phyloP scores from a whole-genome alignment of 1,139 yeast genomes.

The Tardiomyces depauwii region DNA sequence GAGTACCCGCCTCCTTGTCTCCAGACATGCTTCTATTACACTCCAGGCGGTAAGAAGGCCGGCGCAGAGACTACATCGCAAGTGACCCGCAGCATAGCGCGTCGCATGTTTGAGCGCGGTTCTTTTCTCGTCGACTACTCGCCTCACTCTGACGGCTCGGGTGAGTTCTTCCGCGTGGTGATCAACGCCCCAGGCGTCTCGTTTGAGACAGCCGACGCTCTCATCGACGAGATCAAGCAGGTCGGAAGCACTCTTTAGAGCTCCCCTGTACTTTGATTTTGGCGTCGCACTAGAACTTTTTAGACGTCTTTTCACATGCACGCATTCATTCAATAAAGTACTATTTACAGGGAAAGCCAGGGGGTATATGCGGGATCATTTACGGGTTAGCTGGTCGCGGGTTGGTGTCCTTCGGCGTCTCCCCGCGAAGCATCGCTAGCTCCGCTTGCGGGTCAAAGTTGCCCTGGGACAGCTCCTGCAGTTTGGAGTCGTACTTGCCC shows the following conservation, averaged over 20 bases:
- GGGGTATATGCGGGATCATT: background rate
- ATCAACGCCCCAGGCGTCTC: conserved; percentile 60
- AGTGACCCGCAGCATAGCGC: conserved; percentile 53
- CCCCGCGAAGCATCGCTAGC: conserved; percentile 30
- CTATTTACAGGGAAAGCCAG: conserved; percentile 4
- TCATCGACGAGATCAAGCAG: conserved; percentile 26
- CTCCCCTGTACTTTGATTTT: too few species aligned
- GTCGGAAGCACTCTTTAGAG: conserved; percentile 13
- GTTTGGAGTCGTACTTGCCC: conserved; percentile 83
- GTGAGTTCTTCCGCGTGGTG: conserved; percentile 80
- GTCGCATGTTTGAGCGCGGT: conserved; percentile 49
- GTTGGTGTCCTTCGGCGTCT: background rate
- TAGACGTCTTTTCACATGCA: too few species aligned
- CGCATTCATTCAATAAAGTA: background rate
- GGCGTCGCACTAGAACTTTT: too few species aligned
- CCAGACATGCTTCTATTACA: conserved; percentile 75
- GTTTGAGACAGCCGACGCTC: conserved; percentile 31
- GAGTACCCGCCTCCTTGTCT: conserved; percentile 59
- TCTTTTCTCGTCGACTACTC: conserved; percentile 70
- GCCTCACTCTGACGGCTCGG: conserved; percentile 49
- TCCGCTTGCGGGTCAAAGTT: conserved; percentile 75
- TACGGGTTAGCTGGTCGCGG: too few species aligned
- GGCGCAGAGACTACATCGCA: conserved; percentile 36
- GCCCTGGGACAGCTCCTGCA: conserved; percentile 67
- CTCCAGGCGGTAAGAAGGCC: conserved; percentile 27